These are phyloP conservation scores for Diplodia intermedia DNA, from an alignment of 2,329 filamentous ascomycete genomes.

Conservation along the genomic window DNA sequence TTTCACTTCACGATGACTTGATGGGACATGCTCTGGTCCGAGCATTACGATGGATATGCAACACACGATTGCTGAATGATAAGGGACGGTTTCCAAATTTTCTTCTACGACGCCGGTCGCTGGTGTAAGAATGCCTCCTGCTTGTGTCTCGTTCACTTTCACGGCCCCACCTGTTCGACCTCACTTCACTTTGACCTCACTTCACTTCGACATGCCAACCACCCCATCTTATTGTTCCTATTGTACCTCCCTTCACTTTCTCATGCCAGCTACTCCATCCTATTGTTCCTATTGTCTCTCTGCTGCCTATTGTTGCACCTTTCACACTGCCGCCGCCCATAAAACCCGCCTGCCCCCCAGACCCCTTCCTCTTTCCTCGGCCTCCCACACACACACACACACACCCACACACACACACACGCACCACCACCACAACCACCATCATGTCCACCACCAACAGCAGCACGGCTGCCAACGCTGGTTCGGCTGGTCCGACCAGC, in stretches of 20 bases:
- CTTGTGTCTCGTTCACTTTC: too few relatives aligned
- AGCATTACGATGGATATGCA: slow-evolving; percentile 1
- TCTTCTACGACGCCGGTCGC: neutral
- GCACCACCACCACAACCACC: too few relatives aligned
- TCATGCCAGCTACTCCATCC: neutral
- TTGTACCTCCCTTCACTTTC: neutral
- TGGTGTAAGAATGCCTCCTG: neutral
- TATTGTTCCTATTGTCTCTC: slow-evolving; percentile 3
- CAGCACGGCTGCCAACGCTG: too few relatives aligned
- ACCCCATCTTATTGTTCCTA: neutral
- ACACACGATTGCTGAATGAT: slow-evolving; percentile 14
- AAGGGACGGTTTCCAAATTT: neutral
- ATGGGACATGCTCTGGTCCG: neutral
- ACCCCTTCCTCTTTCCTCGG: neutral
- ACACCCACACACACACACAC: too few relatives aligned
- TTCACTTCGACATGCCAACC: neutral
- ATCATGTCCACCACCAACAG: too few relatives aligned
- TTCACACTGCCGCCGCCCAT: neutral
- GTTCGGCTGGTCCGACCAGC: too few relatives aligned
- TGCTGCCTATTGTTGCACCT: neutral
- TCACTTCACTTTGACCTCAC: neutral
- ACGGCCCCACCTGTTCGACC: too few relatives aligned
- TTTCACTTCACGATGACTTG: neutral
- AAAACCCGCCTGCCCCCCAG: neutral
- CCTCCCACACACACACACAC: neutral